Percentiles rank a stretch among this genome's conserved stretches.
Conservation (phyloP, 148 eudicot genomes). For the Fagopyrum esculentum region DNA sequence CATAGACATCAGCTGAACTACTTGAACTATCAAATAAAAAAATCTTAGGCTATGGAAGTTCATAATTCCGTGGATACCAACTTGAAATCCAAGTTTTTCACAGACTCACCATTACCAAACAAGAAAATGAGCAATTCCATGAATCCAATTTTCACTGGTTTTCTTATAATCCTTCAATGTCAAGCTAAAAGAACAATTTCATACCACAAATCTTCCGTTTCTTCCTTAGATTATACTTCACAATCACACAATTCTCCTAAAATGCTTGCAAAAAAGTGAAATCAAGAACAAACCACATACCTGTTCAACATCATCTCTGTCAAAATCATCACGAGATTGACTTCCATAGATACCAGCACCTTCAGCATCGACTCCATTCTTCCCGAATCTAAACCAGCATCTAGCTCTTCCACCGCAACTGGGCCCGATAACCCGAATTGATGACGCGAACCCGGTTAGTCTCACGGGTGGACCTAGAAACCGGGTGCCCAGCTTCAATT, state of each 20-base stretch:
- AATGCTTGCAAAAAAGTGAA: neutral
- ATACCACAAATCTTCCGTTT: too few relatives aligned
- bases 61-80: too few relatives aligned
- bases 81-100: too few relatives aligned
- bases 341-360: slow-evolving; percentile 87
- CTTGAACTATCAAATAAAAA: too few relatives aligned
- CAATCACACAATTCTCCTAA: neutral
- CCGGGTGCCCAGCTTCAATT: slow-evolving; percentile 17
- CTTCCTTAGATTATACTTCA: too few relatives aligned
- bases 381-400: slow-evolving; percentile 88
- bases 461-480: slow-evolving; percentile 31
- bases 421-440: slow-evolving; percentile 27
- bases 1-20: neutral
- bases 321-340: slow-evolving; percentile 81
- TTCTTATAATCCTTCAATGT: too few relatives aligned
- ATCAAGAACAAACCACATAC: slow-evolving; percentile 15
- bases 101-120: neutral
- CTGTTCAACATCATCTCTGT: slow-evolving; percentile 92
- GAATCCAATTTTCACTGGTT: too few relatives aligned
- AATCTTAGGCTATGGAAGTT: too few relatives aligned
- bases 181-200: too few relatives aligned
- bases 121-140: neutral
- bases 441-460: slow-evolving; percentile 19
- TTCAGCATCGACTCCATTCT: slow-evolving; percentile 87
- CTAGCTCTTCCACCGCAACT: slow-evolving; percentile 33